Percentiles rank a stretch among this genome's conserved stretches.
Conservation (phyloP, 164 flowering plant genomes). For the Dillenia suffruticosa region DNA sequence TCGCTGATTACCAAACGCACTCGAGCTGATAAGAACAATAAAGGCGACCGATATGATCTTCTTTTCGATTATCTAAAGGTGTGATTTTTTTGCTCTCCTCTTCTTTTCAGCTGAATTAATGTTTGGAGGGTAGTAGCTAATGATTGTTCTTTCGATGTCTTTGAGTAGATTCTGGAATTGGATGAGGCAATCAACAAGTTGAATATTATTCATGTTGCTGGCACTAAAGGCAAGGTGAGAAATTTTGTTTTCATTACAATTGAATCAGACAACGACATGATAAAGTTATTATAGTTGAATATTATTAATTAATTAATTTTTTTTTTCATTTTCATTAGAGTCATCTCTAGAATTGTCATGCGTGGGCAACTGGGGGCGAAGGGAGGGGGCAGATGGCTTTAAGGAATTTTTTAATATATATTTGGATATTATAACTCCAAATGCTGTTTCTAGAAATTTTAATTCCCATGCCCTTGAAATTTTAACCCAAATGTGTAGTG, state of each 20-base stretch:
- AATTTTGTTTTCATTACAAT: neutral
- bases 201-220: conserved; percentile 96
- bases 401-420: too few relatives aligned
- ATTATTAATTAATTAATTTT: neutral
- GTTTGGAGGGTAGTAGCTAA: neutral
- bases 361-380: too few relatives aligned
- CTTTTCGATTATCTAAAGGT: conserved; percentile 82
- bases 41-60: conserved; percentile 59
- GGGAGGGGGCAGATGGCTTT: too few relatives aligned
- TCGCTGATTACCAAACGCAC: conserved; percentile 76
- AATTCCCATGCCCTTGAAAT: too few relatives aligned
- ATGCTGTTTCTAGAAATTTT: too few relatives aligned
- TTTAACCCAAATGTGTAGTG: too few relatives aligned
- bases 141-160: neutral
- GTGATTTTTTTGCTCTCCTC: conserved; percentile 1
- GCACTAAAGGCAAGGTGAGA: conserved; percentile 94
- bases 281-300: too few relatives aligned
- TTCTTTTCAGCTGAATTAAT: neutral
- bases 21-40: conserved; percentile 67
- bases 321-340: neutral
- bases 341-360: too few relatives aligned
- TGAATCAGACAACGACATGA: neutral
- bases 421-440: too few relatives aligned
- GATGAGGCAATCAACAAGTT: conserved; percentile 62
- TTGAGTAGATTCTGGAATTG: conserved; percentile 67